Conservation (phyloP, 1,284 basidiomycete genomes). For the Irpex sp. region DNA sequence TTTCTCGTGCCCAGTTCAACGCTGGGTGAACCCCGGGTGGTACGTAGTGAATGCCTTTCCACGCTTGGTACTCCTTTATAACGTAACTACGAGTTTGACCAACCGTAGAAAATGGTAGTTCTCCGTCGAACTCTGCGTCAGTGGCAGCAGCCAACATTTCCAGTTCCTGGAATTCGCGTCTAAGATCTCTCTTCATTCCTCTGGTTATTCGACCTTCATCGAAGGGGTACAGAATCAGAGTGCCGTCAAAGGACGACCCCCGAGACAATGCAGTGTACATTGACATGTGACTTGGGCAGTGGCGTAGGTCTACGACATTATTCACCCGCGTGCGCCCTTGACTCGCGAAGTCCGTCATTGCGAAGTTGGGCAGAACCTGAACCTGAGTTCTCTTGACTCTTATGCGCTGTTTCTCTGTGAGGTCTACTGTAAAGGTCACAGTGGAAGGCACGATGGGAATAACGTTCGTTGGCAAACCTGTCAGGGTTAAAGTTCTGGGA, state of each 20-base stretch:
- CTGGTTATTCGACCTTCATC: not conserved
- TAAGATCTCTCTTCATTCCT: not conserved
- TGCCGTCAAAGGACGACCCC: not conserved
- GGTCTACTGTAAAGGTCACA: not conserved
- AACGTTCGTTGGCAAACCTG: not conserved
- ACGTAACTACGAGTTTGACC: not conserved
- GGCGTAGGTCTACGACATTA: not conserved
- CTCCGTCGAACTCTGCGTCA: not conserved
- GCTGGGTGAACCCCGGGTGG: not conserved
- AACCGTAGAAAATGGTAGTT: not conserved
- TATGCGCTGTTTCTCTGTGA: not conserved
- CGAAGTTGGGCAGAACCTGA: not conserved
- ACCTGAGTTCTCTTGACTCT: not conserved
- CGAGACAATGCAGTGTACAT: not conserved
- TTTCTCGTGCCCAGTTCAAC: not conserved
- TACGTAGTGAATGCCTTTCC: not conserved
- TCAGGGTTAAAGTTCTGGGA: not conserved
- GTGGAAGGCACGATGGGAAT: not conserved
- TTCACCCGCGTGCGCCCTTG: not conserved
- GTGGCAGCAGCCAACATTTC: not conserved
- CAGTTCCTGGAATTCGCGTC: not conserved
- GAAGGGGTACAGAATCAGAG: not conserved
- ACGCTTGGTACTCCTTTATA: not conserved
- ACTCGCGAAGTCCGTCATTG: not conserved
- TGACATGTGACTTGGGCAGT: not conserved